These are phyloP conservation scores for Tephrocybe rancida DNA, from an alignment of 768 basidiomycete genomes.

Conservation along the genomic window DNA sequence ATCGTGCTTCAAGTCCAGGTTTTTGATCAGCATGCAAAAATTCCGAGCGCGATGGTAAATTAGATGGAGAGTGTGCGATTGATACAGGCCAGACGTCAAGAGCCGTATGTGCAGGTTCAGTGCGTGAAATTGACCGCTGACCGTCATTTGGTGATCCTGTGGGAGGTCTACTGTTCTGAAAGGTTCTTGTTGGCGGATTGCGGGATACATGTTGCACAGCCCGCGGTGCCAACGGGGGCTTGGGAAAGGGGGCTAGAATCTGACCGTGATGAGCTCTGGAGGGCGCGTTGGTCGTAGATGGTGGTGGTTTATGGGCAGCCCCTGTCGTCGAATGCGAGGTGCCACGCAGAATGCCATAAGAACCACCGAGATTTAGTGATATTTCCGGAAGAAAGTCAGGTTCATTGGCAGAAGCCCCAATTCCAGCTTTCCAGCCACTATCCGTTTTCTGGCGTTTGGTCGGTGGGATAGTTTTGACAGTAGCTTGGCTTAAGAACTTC, in stretches of 20 bases:
- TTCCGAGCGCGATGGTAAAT: background rate
- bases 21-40: background rate
- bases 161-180: conserved; percentile 15
- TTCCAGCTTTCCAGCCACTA: conserved; percentile 41
- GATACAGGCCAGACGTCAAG: too few relatives aligned
- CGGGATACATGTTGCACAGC: background rate
- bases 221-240: background rate
- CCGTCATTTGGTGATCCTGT: conserved; percentile 8
- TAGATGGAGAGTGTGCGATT: background rate
- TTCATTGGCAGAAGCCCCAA: conserved; percentile 35
- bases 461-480: conserved; percentile 30
- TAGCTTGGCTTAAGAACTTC: conserved; percentile 34
- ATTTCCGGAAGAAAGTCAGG: conserved; percentile 65
- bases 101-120: background rate
- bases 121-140: background rate
- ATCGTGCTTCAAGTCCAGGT: conserved; percentile 22
- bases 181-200: background rate
- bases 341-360: conserved; percentile 45
- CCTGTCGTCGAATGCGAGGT: background rate
- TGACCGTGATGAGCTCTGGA: background rate
- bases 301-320: background rate
- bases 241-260: background rate
- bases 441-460: conserved; percentile 60
- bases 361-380: conserved; percentile 58
- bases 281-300: background rate